Conservation (phyloP, 352 stramenopile genomes). For the Globisporangium recalcitrans region DNA sequence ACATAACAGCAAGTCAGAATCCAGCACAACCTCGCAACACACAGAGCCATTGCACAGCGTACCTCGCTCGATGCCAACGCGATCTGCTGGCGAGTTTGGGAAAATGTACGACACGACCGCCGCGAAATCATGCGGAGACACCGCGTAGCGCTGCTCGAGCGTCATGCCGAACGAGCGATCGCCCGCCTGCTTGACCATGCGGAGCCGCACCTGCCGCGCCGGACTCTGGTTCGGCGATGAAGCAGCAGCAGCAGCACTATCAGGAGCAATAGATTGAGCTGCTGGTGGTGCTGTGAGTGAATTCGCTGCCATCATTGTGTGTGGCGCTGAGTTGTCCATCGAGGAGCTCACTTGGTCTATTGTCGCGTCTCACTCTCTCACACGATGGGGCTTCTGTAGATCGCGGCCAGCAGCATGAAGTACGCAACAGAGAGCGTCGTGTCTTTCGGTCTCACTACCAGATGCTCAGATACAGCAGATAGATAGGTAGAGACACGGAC, state of each 20-base stretch:
- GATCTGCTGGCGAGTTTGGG: slow-evolving; percentile 43
- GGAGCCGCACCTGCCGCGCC: slow-evolving; percentile 20
- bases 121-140: slow-evolving; percentile 20
- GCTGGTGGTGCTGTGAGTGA: neutral
- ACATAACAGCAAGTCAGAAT: neutral
- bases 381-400: neutral
- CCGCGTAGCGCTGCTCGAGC: slow-evolving; percentile 30
- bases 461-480: neutral
- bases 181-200: slow-evolving; percentile 34
- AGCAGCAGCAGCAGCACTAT: neutral
- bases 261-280: neutral
- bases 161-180: slow-evolving; percentile 73
- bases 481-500: neutral
- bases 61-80: slow-evolving; percentile 51
- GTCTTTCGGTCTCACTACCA: neutral
- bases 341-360: neutral
- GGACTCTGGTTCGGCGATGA: neutral
- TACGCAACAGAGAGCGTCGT: neutral
- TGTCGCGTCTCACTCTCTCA: too few species aligned
- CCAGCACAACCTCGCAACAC: neutral
- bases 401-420: neutral
- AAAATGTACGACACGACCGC: slow-evolving; percentile 58
- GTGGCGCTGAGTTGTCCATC: slow-evolving; percentile 9
- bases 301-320: neutral
- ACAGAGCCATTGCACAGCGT: neutral